Evolutionary conservation across 345 rosid species (phyloP), one percentile per base, ranked within the genome.

Genomic region (Microcos paniculata): DNA sequence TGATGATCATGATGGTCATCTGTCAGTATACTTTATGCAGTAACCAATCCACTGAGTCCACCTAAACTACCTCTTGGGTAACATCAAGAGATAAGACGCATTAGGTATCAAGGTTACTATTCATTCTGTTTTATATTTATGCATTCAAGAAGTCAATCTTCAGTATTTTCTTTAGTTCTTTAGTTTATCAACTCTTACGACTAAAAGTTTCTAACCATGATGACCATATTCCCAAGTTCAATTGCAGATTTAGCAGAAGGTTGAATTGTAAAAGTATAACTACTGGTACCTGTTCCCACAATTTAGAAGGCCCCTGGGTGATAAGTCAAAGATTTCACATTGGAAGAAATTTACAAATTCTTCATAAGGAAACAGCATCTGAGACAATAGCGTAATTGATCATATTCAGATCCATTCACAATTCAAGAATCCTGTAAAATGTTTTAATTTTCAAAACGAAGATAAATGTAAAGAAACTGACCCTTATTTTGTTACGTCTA

Each of bases 221-320:
- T 43, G 53, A 45, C 38, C 59, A 69, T 49, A 30, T 3, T 69
- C 73, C 8, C 8, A 68, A 19, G 59, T 69, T 30, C 19, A 15
- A 43, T 15, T 5, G 6, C 33, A 57, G 31, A 30, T 31, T 70
- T 28, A 65, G 71, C 38, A 51, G 75, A 67, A 78, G 11, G 69
- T 62, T 61, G 26, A 59, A 66, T 19, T 30, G 6, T 45, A 59
- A 43, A 3, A 65, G 10, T 67, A 42, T 76, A 57, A 19, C 23
- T 3, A 12, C 30, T 13, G 28, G 26, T 79, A 90, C 96, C 94
- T 92, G 89, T 92, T 92, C 74, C 97, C 97, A 64, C 92, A 88
- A 83, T 92, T 92, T 68, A 89, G 75, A 58, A 92, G 97, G 7
- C 97, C 97, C 84, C 94, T 91, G 42, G 97, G 97, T 59, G 85